Evolutionary conservation across 1,284 basidiomycete genomes (phyloP).

Genomic region (Pholiota adiposa): DNA sequence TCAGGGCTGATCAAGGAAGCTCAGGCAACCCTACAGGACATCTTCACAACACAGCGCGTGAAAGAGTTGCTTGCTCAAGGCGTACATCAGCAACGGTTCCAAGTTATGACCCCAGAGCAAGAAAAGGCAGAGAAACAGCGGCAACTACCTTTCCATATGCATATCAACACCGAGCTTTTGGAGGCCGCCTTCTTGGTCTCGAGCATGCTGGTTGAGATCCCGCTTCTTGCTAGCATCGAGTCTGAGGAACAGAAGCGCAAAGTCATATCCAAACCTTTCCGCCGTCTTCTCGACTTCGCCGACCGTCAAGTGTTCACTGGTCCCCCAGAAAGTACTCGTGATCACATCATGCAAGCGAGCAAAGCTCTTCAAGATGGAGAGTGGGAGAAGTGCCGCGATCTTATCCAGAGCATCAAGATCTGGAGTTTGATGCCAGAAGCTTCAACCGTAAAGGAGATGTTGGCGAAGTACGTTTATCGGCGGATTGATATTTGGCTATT

Average conservation of each 20-base stretch:
- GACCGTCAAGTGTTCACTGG: slow-evolving; percentile 98
- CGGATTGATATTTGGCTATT: background rate
- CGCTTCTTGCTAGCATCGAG: slow-evolving; percentile 91
- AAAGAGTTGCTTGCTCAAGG: slow-evolving; percentile 98
- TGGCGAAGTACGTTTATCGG: slow-evolving; percentile 72
- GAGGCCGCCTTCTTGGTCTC: slow-evolving; percentile 98
- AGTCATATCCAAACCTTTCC: slow-evolving; percentile 94
- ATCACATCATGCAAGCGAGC: slow-evolving; percentile 99
- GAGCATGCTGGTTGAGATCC: slow-evolving; percentile 98
- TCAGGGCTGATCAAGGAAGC: slow-evolving; percentile 94
- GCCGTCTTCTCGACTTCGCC: slow-evolving; percentile 94
- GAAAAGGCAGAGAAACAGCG: slow-evolving; percentile 96
- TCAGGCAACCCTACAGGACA: slow-evolving; percentile 92
- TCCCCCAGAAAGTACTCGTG: slow-evolving; percentile 97
- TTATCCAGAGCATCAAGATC: slow-evolving; percentile 96
- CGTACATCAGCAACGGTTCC: slow-evolving; percentile 92
- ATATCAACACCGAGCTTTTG: slow-evolving; percentile 97
- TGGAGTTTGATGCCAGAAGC: slow-evolving; percentile 96
- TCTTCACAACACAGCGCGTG: slow-evolving; percentile 94
- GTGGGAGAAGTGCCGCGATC: slow-evolving; percentile 94
- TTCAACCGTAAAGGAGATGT: slow-evolving; percentile 90
- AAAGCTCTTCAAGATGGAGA: slow-evolving; percentile 97
- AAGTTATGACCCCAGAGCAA: slow-evolving; percentile 89
- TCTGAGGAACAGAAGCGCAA: slow-evolving; percentile 93
- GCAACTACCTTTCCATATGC: slow-evolving; percentile 99